A percentile compares a stretch with the other conserved stretches of the same genome.
phyloP scores from a whole-genome alignment of 2,329 filamentous ascomycete species.

The Nemania serpens region DNA sequence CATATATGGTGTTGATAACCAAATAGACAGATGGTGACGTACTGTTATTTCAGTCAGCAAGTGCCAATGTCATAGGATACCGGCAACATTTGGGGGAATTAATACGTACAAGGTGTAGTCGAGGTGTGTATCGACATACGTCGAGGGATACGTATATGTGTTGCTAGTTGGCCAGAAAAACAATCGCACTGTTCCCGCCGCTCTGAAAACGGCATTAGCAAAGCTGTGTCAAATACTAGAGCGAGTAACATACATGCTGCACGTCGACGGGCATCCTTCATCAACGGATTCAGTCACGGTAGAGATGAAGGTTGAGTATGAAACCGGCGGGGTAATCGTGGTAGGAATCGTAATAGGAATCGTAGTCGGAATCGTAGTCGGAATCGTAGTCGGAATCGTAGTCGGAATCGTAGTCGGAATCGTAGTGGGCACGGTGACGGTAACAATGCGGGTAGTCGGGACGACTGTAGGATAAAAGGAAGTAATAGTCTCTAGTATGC shows the following conservation, averaged over 20 bases:
- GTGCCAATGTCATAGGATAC: background rate
- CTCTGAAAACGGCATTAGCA: conserved; percentile 26
- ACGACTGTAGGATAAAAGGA: conserved; percentile 27
- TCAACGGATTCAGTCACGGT: background rate
- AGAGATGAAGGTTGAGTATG: conserved; percentile 6
- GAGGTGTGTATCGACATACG: conserved; percentile 38
- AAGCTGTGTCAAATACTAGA: background rate
- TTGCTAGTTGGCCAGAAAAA: conserved; percentile 44
- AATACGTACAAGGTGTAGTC: conserved; percentile 43
- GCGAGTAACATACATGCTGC: conserved; percentile 38
- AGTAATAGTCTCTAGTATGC: conserved; percentile 29
- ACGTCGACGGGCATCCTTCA: conserved; percentile 39
- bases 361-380: conserved; percentile 26
- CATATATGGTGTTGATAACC: conserved; percentile 43
- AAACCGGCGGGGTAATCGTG: conserved; percentile 1
- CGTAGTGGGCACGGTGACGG: conserved; percentile 15
- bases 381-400: conserved; percentile 18
- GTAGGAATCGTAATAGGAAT: conserved; percentile 13
- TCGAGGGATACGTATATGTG: conserved; percentile 41
- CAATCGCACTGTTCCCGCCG: conserved; percentile 42
- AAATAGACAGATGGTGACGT: conserved; percentile 48
- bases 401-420: conserved; percentile 27
- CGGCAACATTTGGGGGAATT: background rate
- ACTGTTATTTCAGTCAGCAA: conserved; percentile 30
- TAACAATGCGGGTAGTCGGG: conserved; percentile 29